Conservation (phyloP, 352 stramenopile species). For the Pythium chondricola region DNA sequence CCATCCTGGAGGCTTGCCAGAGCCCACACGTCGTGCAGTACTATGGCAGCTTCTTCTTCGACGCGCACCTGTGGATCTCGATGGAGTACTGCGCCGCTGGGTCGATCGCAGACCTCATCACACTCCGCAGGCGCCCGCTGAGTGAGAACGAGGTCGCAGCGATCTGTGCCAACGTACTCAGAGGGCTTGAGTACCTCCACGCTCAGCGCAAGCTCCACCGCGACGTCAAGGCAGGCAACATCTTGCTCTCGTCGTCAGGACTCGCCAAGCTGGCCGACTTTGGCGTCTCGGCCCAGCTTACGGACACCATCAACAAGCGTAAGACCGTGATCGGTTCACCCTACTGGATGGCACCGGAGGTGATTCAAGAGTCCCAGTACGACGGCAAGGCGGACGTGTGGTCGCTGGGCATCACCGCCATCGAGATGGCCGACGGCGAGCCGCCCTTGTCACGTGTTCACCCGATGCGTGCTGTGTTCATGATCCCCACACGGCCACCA, state of each 20-base stretch:
- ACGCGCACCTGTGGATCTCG: slow-evolving; percentile 76
- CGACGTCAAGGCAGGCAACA: slow-evolving; percentile 86
- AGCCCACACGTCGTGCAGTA: slow-evolving; percentile 86
- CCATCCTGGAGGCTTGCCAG: slow-evolving; percentile 72
- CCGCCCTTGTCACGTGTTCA: slow-evolving; percentile 83
- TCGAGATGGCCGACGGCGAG: slow-evolving; percentile 85
- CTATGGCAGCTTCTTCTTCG: slow-evolving; percentile 71
- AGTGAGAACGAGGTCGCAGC: slow-evolving; percentile 66
- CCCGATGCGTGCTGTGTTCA: slow-evolving; percentile 80
- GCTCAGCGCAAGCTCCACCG: slow-evolving; percentile 74
- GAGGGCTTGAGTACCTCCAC: slow-evolving; percentile 82
- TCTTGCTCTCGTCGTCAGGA: slow-evolving; percentile 66
- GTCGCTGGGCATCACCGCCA: slow-evolving; percentile 85
- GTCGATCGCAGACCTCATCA: slow-evolving; percentile 77
- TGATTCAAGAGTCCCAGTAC: slow-evolving; percentile 85
- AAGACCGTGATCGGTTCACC: slow-evolving; percentile 87
- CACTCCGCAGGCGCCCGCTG: slow-evolving; percentile 39
- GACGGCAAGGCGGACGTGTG: slow-evolving; percentile 80
- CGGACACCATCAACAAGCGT: slow-evolving; percentile 87
- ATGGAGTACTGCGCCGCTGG: slow-evolving; percentile 88
- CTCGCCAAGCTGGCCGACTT: slow-evolving; percentile 86
- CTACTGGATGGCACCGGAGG: slow-evolving; percentile 91
- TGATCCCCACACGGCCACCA: slow-evolving; percentile 63
- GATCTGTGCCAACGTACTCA: slow-evolving; percentile 58
- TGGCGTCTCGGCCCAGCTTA: slow-evolving; percentile 87